Percentiles rank a stretch among this genome's conserved stretches.
phyloP scores from a whole-genome alignment of 352 stramenopile species.

The Globisporangium acanthophoron region DNA sequence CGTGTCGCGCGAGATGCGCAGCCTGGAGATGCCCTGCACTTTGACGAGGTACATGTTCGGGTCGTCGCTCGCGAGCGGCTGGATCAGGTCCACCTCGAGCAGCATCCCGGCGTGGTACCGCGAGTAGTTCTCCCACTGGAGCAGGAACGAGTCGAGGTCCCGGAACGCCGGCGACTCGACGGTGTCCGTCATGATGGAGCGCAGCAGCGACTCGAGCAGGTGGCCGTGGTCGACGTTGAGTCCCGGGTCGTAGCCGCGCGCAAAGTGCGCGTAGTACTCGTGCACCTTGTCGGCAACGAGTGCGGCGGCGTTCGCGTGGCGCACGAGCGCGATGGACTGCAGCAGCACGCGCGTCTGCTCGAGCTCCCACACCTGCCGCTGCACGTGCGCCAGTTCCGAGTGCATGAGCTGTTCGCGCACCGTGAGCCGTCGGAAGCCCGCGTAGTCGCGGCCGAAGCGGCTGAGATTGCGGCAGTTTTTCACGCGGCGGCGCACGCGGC shows the following conservation, averaged over 20 bases:
- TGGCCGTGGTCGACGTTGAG: conserved; percentile 11
- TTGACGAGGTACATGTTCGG: conserved; percentile 30
- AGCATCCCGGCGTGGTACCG: conserved; percentile 43
- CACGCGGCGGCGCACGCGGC: conserved; percentile 17
- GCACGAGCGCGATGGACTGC: conserved; percentile 34
- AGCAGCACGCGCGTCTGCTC: conserved; percentile 40
- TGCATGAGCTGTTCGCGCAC: conserved; percentile 23
- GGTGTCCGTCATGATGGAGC: conserved; percentile 39
- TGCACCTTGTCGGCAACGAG: conserved; percentile 34
- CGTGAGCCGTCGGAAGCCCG: conserved; percentile 27
- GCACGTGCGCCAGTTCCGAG: conserved; percentile 24
- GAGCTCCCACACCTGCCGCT: conserved; percentile 35
- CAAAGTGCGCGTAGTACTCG: conserved; percentile 48
- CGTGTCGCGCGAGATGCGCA: conserved; percentile 57
- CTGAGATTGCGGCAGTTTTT: conserved; percentile 43
- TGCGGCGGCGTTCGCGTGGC: conserved; percentile 32
- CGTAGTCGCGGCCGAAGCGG: conserved; percentile 22
- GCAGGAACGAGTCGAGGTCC: conserved; percentile 44
- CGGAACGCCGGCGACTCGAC: conserved; percentile 47
- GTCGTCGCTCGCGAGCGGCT: conserved; percentile 30
- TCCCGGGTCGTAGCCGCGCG: conserved; percentile 34
- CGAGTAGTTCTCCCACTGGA: conserved; percentile 60
- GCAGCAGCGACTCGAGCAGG: conserved; percentile 31
- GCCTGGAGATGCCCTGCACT: conserved; percentile 30
- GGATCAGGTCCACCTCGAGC: conserved; percentile 26